phyloP scores from a whole-genome alignment of 2,329 filamentous ascomycete genomes.

The Neonectria ditissima region DNA sequence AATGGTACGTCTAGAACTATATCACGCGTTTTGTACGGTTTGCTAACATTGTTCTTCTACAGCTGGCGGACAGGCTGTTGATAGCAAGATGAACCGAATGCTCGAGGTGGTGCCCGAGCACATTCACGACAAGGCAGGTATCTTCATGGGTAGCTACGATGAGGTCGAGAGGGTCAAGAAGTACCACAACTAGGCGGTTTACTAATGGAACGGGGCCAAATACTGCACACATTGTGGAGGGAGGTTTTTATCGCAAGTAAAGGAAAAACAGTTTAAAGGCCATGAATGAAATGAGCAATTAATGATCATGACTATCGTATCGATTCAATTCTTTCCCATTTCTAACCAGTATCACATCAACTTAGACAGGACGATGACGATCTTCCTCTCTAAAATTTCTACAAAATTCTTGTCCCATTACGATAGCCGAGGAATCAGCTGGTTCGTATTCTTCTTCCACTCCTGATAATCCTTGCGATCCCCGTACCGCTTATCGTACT shows the following conservation, averaged over 20 bases:
- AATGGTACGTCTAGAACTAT: conserved; percentile 74
- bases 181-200: conserved; percentile 66
- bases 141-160: conserved; percentile 94
- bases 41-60: conserved; percentile 45
- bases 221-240: conserved; percentile 16
- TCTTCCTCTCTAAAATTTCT: too few relatives aligned
- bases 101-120: conserved; percentile 87
- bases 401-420: conserved; percentile 22
- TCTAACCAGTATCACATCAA: too few relatives aligned
- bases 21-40: background rate
- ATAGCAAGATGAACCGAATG: conserved; percentile 93
- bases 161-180: conserved; percentile 96
- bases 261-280: conserved; percentile 36
- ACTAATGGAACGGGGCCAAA: conserved; percentile 15
- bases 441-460: conserved; percentile 75
- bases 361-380: too few relatives aligned
- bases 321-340: too few relatives aligned
- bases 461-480: conserved; percentile 73
- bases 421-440: conserved; percentile 72
- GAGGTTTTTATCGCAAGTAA: conserved; percentile 36
- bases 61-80: conserved; percentile 93
- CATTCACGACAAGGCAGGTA: conserved; percentile 95
- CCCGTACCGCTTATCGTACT: conserved; percentile 75
- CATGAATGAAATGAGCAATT: conserved; percentile 43
- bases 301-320: conserved; percentile 35